These are phyloP conservation scores for Azolla pinnata DNA, from an alignment of 75 land plant genomes.

Conservation along the genomic window DNA sequence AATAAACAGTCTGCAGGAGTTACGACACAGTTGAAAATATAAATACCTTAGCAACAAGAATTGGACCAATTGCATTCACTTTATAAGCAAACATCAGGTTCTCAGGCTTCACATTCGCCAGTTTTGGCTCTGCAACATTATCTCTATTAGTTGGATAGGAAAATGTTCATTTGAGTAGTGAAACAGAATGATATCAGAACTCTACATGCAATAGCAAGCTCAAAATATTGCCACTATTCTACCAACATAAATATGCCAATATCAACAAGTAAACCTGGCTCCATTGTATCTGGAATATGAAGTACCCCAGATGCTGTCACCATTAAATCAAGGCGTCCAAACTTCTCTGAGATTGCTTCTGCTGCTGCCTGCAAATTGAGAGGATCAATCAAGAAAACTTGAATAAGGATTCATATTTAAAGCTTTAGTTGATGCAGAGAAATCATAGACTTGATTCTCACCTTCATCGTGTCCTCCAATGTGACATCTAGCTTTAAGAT, in stretches of 20 bases:
- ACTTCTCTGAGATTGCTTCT: constrained; percentile 35
- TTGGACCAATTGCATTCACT: constrained; percentile 93
- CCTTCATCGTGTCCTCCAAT: constrained; percentile 68
- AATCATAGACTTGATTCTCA: too few species aligned
- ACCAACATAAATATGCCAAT: too few species aligned
- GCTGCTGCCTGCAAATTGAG: constrained; percentile 57
- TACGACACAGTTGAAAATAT: too few species aligned
- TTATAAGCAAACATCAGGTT: constrained; percentile 59
- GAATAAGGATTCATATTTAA: too few species aligned
- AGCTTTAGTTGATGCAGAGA: too few species aligned
- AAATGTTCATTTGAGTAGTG: background rate
- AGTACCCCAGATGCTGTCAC: constrained; percentile 86
- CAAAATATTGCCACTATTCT: background rate
- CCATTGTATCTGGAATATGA: constrained; percentile 57
- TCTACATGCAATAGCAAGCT: too few species aligned
- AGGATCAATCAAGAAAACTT: background rate
- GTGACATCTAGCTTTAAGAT: constrained; percentile 67
- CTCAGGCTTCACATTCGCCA: constrained; percentile 4
- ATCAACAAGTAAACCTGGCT: constrained; percentile 97
- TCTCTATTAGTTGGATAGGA: background rate
- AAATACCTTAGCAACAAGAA: constrained; percentile 76
- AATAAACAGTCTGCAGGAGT: too few species aligned
- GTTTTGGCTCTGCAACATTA: background rate
- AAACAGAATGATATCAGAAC: background rate
- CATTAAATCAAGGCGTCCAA: constrained; percentile 63